phyloP scores from a whole-genome alignment of 305 asterid genomes.

The Fraxinus latifolia region DNA sequence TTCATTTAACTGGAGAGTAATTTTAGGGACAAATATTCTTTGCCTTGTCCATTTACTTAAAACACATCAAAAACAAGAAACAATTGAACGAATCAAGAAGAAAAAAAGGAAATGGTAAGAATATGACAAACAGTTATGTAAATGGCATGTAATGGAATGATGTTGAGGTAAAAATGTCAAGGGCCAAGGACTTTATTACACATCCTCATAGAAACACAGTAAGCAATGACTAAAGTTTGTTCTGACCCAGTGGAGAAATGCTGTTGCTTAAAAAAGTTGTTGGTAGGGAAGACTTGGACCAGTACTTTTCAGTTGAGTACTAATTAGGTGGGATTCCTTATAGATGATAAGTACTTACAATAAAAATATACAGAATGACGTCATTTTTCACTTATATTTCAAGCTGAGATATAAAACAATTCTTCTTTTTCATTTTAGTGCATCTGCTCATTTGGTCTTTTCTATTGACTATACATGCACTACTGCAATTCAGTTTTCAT shows the following conservation, averaged over 20 bases:
- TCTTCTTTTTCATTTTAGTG: not conserved
- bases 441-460: not conserved
- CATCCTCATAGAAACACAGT: not conserved
- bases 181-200: not conserved
- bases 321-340: not conserved
- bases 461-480: not conserved
- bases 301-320: not conserved
- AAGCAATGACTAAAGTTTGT: not conserved
- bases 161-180: not conserved
- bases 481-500: not conserved
- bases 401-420: not conserved
- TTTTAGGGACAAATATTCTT: not conserved
- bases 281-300: not conserved
- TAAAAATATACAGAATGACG: not conserved
- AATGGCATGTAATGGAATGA: not conserved
- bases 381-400: not conserved
- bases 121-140: not conserved
- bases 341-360: not conserved
- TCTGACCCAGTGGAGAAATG: not conserved
- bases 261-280: not conserved
- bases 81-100: not conserved
- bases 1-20: not conserved
- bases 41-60: not conserved
- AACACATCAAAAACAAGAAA: not conserved
- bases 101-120: not conserved